Conservation (phyloP, 768 basidiomycete species). For the Porpolomopsis calyptriformis region DNA sequence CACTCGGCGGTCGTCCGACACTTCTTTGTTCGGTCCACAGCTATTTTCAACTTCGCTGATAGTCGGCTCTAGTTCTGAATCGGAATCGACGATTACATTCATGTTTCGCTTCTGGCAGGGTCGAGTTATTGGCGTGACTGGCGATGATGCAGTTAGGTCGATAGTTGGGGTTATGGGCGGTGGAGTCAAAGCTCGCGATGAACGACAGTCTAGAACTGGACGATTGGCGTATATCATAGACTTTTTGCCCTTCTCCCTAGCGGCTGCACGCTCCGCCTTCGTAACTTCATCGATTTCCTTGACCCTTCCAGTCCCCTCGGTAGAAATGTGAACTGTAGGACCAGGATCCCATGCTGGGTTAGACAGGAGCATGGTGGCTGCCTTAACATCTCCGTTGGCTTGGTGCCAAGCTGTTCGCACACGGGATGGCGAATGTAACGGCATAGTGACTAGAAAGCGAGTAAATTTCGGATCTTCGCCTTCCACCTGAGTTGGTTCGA, state of each 20-base stretch:
- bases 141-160: conserved; percentile 25
- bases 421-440: conserved; percentile 31
- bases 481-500: conserved; percentile 4
- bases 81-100: conserved; percentile 56
- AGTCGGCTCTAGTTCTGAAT: conserved; percentile 47
- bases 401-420: conserved; percentile 61
- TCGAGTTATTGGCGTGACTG: conserved; percentile 26
- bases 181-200: conserved; percentile 22
- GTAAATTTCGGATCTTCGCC: conserved; percentile 34
- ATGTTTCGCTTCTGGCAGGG: conserved; percentile 44
- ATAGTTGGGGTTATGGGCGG: conserved; percentile 27
- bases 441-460: conserved; percentile 55
- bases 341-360: conserved; percentile 45
- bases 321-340: conserved; percentile 15
- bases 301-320: conserved; percentile 47
- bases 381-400: conserved; percentile 48
- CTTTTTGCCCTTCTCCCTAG: conserved; percentile 67
- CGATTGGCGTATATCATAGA: conserved; percentile 77
- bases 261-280: conserved; percentile 52
- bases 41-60: conserved; percentile 33
- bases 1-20: conserved; percentile 38
- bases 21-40: conserved; percentile 20
- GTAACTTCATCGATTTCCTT: conserved; percentile 66
- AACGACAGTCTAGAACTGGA: conserved; percentile 36
- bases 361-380: conserved; percentile 46